Conservation (phyloP, 208 protist genomes). For the Wallacemonas sp. region DNA sequence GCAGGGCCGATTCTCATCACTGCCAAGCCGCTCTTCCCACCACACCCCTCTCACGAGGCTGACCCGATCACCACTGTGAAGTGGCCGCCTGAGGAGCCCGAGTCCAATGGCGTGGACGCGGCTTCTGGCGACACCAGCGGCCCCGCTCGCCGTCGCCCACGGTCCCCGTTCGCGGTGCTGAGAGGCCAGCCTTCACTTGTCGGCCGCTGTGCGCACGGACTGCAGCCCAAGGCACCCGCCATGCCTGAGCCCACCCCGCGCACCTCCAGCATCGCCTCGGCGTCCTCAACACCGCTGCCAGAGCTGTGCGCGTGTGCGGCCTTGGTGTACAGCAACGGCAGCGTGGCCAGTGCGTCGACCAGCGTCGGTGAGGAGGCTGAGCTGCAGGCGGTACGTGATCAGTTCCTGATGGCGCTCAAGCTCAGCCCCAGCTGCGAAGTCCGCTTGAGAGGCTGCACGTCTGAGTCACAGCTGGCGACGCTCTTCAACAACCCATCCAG, state of each 20-base stretch:
- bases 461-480: not conserved
- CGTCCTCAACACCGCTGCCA: constrained; percentile 19
- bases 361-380: constrained; percentile 20
- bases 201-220: constrained; percentile 37
- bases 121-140: too few relatives aligned
- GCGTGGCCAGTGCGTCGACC: too few relatives aligned
- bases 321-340: constrained; percentile 24
- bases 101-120: not conserved
- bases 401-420: constrained; percentile 70
- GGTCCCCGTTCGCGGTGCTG: constrained; percentile 73
- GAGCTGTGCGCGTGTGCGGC: constrained; percentile 37
- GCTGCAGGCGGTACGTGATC: constrained; percentile 36
- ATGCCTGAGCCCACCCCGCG: not conserved
- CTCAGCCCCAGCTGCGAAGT: constrained; percentile 38
- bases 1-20: not conserved
- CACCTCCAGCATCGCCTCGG: constrained; percentile 5
- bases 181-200: constrained; percentile 37
- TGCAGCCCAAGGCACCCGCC: constrained; percentile 22
- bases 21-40: not conserved
- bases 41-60: not conserved
- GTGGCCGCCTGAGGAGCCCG: not conserved
- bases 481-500: constrained; percentile 19
- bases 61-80: not conserved
- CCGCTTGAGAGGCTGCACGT: constrained; percentile 27
- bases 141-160: too few relatives aligned